phyloP scores from a whole-genome alignment of 768 basidiomycete genomes.

The Psilocybe cyanescens region DNA sequence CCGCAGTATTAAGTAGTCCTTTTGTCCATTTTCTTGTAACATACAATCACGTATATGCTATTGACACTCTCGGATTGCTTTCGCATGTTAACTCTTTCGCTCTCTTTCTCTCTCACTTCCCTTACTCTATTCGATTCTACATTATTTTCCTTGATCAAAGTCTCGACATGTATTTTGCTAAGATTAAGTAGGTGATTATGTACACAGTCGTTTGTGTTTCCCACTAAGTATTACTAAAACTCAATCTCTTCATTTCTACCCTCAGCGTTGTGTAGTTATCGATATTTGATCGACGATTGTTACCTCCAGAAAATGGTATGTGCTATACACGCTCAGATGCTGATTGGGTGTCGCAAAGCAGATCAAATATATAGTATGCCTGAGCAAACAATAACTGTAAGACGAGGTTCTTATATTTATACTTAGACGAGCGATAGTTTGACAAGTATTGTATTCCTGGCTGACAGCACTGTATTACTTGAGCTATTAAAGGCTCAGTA shows the following conservation, averaged over 20 bases:
- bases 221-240: background rate
- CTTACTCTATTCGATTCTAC: constrained; percentile 3
- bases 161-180: constrained; percentile 9
- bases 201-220: background rate
- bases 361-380: too few species aligned
- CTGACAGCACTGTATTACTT: too few species aligned
- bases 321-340: background rate
- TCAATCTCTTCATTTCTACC: background rate
- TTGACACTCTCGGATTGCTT: constrained; percentile 22
- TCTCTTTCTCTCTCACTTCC: constrained; percentile 8
- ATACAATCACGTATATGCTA: constrained; percentile 21
- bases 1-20: constrained; percentile 12
- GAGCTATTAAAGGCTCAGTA: too few species aligned
- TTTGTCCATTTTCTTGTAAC: constrained; percentile 19
- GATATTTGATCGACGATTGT: background rate
- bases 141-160: background rate
- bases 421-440: background rate
- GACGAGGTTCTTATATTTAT: background rate
- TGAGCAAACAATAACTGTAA: too few species aligned
- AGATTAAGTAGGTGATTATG: background rate
- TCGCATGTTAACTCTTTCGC: constrained; percentile 21
- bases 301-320: background rate
- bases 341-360: too few species aligned
- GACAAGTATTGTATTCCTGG: too few species aligned
- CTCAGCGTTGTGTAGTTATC: background rate